Evolutionary conservation across 331 rosid species (phyloP), one percentile per base, ranked within the genome.

Genomic region (Phaseolus coccineus): DNA sequence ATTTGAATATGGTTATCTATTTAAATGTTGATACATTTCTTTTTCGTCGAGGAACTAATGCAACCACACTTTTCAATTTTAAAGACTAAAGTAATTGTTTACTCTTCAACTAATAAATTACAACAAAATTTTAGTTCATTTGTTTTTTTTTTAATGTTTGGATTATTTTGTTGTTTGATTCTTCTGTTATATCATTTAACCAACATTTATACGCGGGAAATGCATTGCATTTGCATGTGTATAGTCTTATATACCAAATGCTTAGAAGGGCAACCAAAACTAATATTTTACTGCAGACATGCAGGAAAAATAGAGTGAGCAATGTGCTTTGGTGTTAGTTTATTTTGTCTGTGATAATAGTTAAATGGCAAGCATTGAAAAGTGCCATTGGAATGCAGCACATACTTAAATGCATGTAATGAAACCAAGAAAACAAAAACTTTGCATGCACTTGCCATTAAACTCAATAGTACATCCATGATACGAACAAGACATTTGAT

Each of bases 391-490:
- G 44, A 53, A 27, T 40, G 39, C 15, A 16, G 24, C 37, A 53
- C 50, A 28, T 0, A 55, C 15, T 15, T 19, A 44, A 39, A 27
- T 55, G 58, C 25, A 52, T 30, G 64, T 31, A 69, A 39, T 8
- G 24, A 46, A 10, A 31, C 0, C 3, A 48, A 44, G 30, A 11
- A 25, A 28, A 9, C 16, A 27, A 55, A 22, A 51, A 27, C 30
- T 28, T 44, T 22, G 56, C 71, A 77, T 39, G 73, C 64, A 28
- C 25, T 53, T 52, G 74, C 56, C 66, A 77, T 57, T 77, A 42
- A 72, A 73, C 40, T 22, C 44, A 52, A 75, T 52, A 81, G 74
- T 74, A 85, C 80, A 79, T 59, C 33, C 19, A 13, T 22, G 31
- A 11, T 58, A 51, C 77, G 80, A 80, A 70, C 69, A 76, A 33